Base-by-base conservation (phyloP, 2,329 filamentous ascomycete genomes). In the Thielaviopsis euricoi region DNA sequence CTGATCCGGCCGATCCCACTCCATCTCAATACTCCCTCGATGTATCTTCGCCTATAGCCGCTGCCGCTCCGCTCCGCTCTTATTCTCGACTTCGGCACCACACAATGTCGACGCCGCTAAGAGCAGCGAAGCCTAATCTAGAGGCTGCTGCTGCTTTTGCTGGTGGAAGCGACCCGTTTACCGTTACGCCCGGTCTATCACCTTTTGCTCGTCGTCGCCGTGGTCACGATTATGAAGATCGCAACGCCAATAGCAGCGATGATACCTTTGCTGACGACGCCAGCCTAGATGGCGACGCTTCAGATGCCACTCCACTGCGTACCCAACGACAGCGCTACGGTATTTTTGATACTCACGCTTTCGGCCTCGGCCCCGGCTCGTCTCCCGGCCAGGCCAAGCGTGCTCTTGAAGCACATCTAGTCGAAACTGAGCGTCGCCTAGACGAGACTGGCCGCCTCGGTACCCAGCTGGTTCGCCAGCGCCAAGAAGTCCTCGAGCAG, bases 401-500 rank as follows among this genome's bases (percentile, higher is more conserved):
- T 63, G 89, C 89, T 51, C 76, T 98, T 51, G 86, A 95, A 70
- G 89, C 90, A 55, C 93, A 97, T 71, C 78, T 98, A 53, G 83
- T 86, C 62, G 93, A 98, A 70, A 96, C 91, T 1, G 89, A 95
- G 66, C 85, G 89, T 60, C 82, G 91, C 60, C 83, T 98, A 62
- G 87, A 94, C 66, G 90, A 97, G 68, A 87, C 91, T 6, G 93
- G 89, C 26, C 89, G 87, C 66, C 74, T 98, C 48, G 93, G 93
- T 62, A 93, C 86, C 23, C 85, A 89, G 10, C 78, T 98, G 26
- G 81, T 97, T 23, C 81, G 90, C 62, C 93, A 97, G 73, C 85
- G 89, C 64, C 85, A 85, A 67, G 84, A 94, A 62, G 77, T 98
- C 60, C 80, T 82, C 50, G 86, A 94, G 51, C 84, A 86, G 63